Evolutionary conservation across 495 filamentous ascomycete genomes (phyloP).

Genomic region (Penicillium daleae): DNA sequence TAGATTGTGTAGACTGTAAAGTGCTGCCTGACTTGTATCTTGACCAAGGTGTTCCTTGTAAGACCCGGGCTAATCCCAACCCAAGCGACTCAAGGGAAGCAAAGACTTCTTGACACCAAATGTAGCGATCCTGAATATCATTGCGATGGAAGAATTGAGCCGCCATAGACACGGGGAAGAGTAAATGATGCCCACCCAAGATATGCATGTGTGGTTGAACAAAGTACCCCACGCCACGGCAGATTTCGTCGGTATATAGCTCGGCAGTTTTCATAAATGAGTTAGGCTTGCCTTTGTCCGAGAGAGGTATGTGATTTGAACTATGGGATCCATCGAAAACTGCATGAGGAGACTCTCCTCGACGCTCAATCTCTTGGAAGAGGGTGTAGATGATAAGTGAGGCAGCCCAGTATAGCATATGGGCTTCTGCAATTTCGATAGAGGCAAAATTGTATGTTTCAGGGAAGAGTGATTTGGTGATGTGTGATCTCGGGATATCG

Average conservation of each 20-base stretch:
- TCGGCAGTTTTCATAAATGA: not conserved
- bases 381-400: slow-evolving; percentile 19
- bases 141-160: slow-evolving; percentile 22
- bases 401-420: slow-evolving; percentile 20
- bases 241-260: slow-evolving; percentile 20
- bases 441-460: slow-evolving; percentile 14
- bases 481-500: not conserved
- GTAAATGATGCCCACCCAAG: slow-evolving; percentile 22
- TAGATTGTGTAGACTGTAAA: not conserved
- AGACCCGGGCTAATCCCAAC: slow-evolving; percentile 12
- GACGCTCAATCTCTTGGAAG: slow-evolving; percentile 10
- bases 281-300: not conserved
- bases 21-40: slow-evolving; percentile 12
- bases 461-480: slow-evolving; percentile 3
- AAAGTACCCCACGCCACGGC: slow-evolving; percentile 23
- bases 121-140: slow-evolving; percentile 17
- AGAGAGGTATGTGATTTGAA: not conserved
- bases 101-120: slow-evolving; percentile 25
- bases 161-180: slow-evolving; percentile 21
- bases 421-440: slow-evolving; percentile 17
- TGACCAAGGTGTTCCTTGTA: slow-evolving; percentile 25
- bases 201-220: slow-evolving; percentile 27
- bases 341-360: not conserved
- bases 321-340: not conserved
- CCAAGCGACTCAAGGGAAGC: slow-evolving; percentile 15